Conservation (phyloP, 2,329 filamentous ascomycete genomes). For the Pseudomassariella vexata region DNA sequence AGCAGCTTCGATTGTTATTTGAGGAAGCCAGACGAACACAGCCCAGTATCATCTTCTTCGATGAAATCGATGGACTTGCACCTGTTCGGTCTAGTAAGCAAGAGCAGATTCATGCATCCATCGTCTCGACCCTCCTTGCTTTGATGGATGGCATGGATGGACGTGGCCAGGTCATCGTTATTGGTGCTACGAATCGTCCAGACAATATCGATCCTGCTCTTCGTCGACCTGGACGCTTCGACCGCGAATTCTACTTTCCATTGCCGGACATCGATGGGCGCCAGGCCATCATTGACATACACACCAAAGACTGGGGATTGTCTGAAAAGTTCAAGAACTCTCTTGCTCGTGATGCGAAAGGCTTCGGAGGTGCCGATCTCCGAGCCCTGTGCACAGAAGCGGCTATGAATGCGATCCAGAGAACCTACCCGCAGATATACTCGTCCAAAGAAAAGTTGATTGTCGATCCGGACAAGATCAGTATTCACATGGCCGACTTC, state of each 20-base stretch:
- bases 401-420: conserved; percentile 89
- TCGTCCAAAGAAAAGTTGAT: conserved; percentile 81
- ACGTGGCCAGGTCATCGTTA: conserved; percentile 96
- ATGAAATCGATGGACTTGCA: conserved; percentile 95
- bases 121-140: conserved; percentile 88
- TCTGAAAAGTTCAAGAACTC: conserved; percentile 73
- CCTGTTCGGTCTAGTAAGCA: conserved; percentile 96
- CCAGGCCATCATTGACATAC: conserved; percentile 85
- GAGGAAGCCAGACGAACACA: conserved; percentile 94
- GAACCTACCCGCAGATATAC: conserved; percentile 96
- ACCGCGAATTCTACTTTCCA: conserved; percentile 97
- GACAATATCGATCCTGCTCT: conserved; percentile 97
- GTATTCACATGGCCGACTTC: conserved; percentile 87
- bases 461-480: conserved; percentile 79
- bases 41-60: conserved; percentile 98
- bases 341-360: conserved; percentile 84
- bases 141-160: conserved; percentile 98
- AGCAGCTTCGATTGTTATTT: conserved; percentile 87
- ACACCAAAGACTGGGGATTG: conserved; percentile 90
- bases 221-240: conserved; percentile 87
- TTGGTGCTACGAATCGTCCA: conserved; percentile 95
- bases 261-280: conserved; percentile 76
- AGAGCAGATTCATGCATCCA: conserved; percentile 97
- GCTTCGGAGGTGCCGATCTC: conserved; percentile 92
- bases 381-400: conserved; percentile 94